Conservation (phyloP, 1,139 yeast species). For the Hansenula sp. region DNA sequence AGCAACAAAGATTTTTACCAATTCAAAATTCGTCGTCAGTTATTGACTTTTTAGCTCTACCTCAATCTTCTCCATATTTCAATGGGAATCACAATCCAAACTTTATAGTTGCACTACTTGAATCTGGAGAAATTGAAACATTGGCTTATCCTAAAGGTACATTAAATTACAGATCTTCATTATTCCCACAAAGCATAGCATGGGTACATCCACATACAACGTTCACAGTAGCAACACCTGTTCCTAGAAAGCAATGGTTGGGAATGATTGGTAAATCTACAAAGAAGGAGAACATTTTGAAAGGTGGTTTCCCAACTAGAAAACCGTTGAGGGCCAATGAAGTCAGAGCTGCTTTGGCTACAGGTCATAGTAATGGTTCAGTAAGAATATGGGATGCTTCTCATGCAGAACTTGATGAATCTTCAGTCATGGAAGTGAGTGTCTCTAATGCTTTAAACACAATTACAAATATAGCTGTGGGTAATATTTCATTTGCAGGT, state of each 20-base stretch:
- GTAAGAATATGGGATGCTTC: slow-evolving; percentile 81
- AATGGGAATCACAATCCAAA: slow-evolving; percentile 67
- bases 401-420: slow-evolving; percentile 65
- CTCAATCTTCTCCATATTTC: slow-evolving; percentile 60
- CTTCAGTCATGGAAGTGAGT: slow-evolving; percentile 52
- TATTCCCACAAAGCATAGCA: slow-evolving; percentile 75
- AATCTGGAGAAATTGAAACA: slow-evolving; percentile 53
- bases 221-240: slow-evolving; percentile 44
- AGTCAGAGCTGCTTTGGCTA: slow-evolving; percentile 58
- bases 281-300: slow-evolving; percentile 39
- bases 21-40: slow-evolving; percentile 40
- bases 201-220: slow-evolving; percentile 78
- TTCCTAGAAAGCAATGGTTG: slow-evolving; percentile 67
- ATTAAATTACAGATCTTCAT: slow-evolving; percentile 48
- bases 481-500: slow-evolving; percentile 67
- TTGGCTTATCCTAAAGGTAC: slow-evolving; percentile 53
- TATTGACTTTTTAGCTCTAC: slow-evolving; percentile 45
- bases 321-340: slow-evolving; percentile 54
- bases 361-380: slow-evolving; percentile 82
- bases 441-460: slow-evolving; percentile 42
- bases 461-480: slow-evolving; percentile 41
- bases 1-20: slow-evolving; percentile 50
- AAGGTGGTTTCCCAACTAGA: slow-evolving; percentile 74
- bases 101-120: slow-evolving; percentile 52
- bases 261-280: slow-evolving; percentile 60